Evolutionary conservation across 2,329 filamentous ascomycete genomes (phyloP), one percentile per base, ranked within the genome.

Genomic region (Aspergillus luchuensis): DNA sequence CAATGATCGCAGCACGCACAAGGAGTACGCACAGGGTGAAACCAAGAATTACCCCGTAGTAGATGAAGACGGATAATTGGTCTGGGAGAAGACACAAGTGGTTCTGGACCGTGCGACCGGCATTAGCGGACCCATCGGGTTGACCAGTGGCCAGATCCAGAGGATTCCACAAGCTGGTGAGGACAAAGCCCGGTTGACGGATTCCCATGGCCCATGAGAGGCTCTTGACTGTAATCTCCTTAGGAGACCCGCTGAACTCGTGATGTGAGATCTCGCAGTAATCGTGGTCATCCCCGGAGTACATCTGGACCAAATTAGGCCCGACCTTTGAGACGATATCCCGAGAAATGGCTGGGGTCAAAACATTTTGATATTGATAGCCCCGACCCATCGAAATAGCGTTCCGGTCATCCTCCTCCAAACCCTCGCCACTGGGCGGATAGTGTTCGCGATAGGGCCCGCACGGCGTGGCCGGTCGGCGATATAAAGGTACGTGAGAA

Each of bases 121-220:
- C 63, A 2, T 65, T 62, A 5, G 65, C 43, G 15, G 66, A 61
- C 17, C 67, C 63, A 5, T 67, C 58, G 4, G 77, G 54, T 33
- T 72, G 74, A 33, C 78, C 77, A 2, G 74, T 77, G 13, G 71
- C 55, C 3, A 78, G 79, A 68, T 93, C 90, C 57, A 98, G 83
- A 0, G 95, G 95, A 72, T 99, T 98, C 86, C 92, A 97, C 59
- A 99, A 81, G 73, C 92, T 97, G 43, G 92, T 85, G 79, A 97
- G 87, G 63, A 95, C 81, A 67, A 99, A 95, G 0, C 92, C 95
- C 0, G 95, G 95, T 5, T 85, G 88, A 0, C 91, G 85, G 1
- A 99, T 91, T 8, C 95, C 93, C 95, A 98, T 98, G 17, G 92
- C 92, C 92, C 94, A 97, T 71, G 89, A 96, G 67, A 96, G 87